Conservation (phyloP, 176 grass and related monocot species). For the Paspalum vaginatum region DNA sequence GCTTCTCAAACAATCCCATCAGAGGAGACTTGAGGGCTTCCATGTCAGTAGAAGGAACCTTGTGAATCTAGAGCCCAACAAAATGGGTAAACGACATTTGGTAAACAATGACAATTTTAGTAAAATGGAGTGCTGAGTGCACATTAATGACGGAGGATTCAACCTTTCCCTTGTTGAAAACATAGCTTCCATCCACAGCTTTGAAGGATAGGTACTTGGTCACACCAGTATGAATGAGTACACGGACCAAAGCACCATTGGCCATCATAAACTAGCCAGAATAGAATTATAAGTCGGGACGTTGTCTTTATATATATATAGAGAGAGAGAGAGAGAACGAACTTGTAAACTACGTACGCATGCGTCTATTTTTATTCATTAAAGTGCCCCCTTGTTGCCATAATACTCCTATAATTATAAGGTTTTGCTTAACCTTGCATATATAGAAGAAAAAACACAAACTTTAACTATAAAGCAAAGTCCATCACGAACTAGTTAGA, state of each 20-base stretch:
- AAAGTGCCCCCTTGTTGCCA: too few relatives aligned
- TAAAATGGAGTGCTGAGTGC: not conserved
- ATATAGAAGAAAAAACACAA: too few relatives aligned
- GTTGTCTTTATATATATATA: not conserved
- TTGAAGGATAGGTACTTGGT: slow-evolving; percentile 88
- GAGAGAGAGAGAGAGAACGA: too few relatives aligned
- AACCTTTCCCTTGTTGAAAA: slow-evolving; percentile 97
- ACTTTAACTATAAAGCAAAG: not conserved
- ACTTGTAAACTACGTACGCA: not conserved
- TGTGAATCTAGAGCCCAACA: slow-evolving; percentile 62
- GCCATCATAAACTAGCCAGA: slow-evolving; percentile 92
- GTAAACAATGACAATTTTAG: not conserved
- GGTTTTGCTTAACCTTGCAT: too few relatives aligned
- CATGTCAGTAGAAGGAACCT: slow-evolving; percentile 93
- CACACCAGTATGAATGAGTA: slow-evolving; percentile 87
- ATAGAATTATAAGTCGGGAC: slow-evolving; percentile 2
- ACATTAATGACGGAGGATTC: not conserved
- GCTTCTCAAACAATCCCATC: slow-evolving; percentile 98
- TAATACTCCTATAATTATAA: not conserved
- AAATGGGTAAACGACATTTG: not conserved
- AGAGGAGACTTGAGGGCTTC: slow-evolving; percentile 90
- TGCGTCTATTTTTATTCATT: not conserved
- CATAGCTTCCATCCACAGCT: slow-evolving; percentile 89
- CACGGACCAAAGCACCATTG: slow-evolving; percentile 82
- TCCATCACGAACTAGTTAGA: too few relatives aligned